phyloP scores from a whole-genome alignment of 768 basidiomycete species.

The Cystofilobasidium bisporidii region DNA sequence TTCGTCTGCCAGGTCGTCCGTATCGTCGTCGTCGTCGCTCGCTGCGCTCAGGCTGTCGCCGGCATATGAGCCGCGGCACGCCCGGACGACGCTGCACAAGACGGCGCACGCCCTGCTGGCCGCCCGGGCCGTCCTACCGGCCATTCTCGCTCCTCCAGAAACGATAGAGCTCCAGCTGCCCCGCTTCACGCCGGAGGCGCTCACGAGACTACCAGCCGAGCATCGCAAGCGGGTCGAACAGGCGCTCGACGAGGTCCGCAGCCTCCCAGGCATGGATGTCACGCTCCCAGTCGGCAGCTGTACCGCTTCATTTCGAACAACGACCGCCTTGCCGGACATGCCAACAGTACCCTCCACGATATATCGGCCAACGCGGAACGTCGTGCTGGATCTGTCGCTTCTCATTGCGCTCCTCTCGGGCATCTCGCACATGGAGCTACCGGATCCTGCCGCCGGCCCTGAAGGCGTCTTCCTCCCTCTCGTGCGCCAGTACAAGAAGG shows the following conservation, averaged over 20 bases:
- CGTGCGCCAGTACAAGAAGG: slow-evolving; percentile 22
- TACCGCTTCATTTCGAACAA: neutral
- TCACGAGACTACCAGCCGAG: slow-evolving; percentile 22
- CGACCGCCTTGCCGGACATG: neutral
- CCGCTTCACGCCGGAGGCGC: slow-evolving; percentile 43
- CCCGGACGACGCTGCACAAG: slow-evolving; percentile 63
- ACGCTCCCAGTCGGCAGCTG: slow-evolving; percentile 43
- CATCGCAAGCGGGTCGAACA: slow-evolving; percentile 40
- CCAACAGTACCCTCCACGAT: slow-evolving; percentile 23
- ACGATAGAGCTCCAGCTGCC: slow-evolving; percentile 54
- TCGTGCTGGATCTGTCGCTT: slow-evolving; percentile 76
- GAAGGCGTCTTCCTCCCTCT: slow-evolving; percentile 54
- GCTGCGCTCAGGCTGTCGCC: slow-evolving; percentile 27
- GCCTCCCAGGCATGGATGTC: slow-evolving; percentile 55
- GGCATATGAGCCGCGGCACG: slow-evolving; percentile 32
- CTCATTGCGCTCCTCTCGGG: slow-evolving; percentile 77
- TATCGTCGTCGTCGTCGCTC: slow-evolving; percentile 1
- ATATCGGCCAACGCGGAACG: slow-evolving; percentile 47
- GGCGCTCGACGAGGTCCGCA: slow-evolving; percentile 51
- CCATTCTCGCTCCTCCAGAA: slow-evolving; percentile 42
- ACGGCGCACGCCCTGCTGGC: slow-evolving; percentile 60
- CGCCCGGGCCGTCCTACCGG: slow-evolving; percentile 47
- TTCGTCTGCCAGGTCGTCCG: slow-evolving; percentile 13
- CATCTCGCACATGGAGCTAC: slow-evolving; percentile 63
- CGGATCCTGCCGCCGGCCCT: slow-evolving; percentile 51